phyloP scores from a whole-genome alignment of 164 flowering plant species.

The Dillenia turbinata region DNA sequence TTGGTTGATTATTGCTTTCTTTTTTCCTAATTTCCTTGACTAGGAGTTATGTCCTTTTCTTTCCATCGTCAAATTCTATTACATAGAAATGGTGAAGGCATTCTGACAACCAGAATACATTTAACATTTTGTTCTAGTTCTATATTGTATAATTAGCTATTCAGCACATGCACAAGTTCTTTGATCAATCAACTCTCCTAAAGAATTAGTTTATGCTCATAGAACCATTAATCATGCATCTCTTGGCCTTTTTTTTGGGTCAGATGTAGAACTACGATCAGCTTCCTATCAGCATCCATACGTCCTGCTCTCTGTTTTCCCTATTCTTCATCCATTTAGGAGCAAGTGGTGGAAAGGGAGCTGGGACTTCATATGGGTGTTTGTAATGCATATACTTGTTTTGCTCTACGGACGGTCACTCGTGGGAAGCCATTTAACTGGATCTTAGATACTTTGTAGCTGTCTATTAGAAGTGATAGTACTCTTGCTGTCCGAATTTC shows the following conservation, averaged over 20 bases:
- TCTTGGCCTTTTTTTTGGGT: too few species aligned
- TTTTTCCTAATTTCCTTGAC: not conserved
- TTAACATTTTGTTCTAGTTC: not conserved
- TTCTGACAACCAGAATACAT: too few species aligned
- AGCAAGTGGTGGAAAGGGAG: not conserved
- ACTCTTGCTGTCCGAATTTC: constrained; percentile 15
- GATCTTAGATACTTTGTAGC: not conserved
- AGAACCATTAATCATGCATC: not conserved
- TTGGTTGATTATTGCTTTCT: not conserved
- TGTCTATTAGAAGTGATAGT: constrained; percentile 1
- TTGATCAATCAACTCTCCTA: not conserved
- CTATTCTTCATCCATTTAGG: not conserved
- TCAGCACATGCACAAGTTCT: not conserved
- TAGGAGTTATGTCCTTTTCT: not conserved
- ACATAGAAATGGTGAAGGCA: too few species aligned
- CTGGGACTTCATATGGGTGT: not conserved
- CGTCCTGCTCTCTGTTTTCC: not conserved
- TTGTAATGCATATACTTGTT: not conserved
- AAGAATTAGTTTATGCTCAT: too few species aligned
- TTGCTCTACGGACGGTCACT: not conserved
- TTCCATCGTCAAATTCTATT: too few species aligned
- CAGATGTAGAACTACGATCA: not conserved
- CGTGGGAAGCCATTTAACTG: not conserved
- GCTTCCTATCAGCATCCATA: not conserved
- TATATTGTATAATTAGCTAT: not conserved